phyloP scores from a whole-genome alignment of 768 basidiomycete genomes.

The Suillus lakei region DNA sequence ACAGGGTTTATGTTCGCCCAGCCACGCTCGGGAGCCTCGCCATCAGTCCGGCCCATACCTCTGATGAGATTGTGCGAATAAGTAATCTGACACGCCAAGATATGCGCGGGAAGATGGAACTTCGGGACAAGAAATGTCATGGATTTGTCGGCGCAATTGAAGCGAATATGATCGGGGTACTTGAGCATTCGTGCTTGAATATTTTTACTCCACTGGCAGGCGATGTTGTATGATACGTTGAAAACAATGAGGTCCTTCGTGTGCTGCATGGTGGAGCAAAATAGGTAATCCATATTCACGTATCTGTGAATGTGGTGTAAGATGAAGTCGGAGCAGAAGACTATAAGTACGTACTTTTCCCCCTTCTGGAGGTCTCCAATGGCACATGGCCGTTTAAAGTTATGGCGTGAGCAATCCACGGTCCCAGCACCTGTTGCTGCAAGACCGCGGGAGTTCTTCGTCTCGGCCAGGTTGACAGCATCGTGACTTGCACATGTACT shows the following conservation, averaged over 20 bases:
- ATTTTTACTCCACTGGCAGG: constrained; percentile 17
- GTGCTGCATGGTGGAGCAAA: constrained; percentile 6
- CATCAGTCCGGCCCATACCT: background rate
- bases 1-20: constrained; percentile 22
- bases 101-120: constrained; percentile 18
- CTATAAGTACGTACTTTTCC: constrained; percentile 12
- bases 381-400: constrained; percentile 15
- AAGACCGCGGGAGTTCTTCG: background rate
- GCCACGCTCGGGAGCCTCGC: constrained; percentile 10
- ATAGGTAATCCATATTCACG: constrained; percentile 22
- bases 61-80: background rate
- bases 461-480: background rate
- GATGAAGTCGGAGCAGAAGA: background rate
- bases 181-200: constrained; percentile 11
- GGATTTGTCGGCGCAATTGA: background rate
- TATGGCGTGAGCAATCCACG: background rate
- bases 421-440: background rate
- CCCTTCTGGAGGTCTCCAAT: constrained; percentile 24
- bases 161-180: background rate
- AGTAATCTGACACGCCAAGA: background rate
- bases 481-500: constrained; percentile 19
- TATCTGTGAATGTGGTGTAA: constrained; percentile 11
- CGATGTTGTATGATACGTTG: constrained; percentile 21
- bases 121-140: constrained; percentile 12
- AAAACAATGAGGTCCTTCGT: constrained; percentile 6